Percentiles rank a stretch among this genome's conserved stretches.
Conservation (phyloP, 2,329 filamentous ascomycete species). For the Rosellinia necatrix region DNA sequence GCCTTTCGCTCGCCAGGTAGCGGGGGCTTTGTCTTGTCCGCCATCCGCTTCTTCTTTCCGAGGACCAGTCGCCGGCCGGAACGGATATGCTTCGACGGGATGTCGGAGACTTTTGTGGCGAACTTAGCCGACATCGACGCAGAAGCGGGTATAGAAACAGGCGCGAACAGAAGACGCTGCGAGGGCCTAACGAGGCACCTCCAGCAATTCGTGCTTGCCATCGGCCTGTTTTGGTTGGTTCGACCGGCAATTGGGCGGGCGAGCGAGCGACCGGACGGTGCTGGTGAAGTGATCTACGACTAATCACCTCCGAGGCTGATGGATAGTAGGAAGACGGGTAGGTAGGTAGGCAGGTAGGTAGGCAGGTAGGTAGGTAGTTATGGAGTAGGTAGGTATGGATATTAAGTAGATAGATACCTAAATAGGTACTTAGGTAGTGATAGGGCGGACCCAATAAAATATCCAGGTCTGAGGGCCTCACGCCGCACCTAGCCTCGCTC, state of each 20-base stretch:
- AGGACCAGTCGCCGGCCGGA: slow-evolving; percentile 50
- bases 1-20: slow-evolving; percentile 82
- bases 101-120: slow-evolving; percentile 29
- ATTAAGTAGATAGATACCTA: too few relatives aligned
- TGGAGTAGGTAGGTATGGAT: too few relatives aligned
- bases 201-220: slow-evolving; percentile 64
- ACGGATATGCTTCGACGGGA: slow-evolving; percentile 30
- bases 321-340: slow-evolving; percentile 3
- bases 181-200: slow-evolving; percentile 58
- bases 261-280: too few relatives aligned
- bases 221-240: slow-evolving; percentile 38
- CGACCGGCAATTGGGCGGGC: not conserved
- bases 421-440: too few relatives aligned
- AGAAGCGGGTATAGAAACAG: slow-evolving; percentile 36
- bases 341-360: too few relatives aligned
- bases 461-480: slow-evolving; percentile 11
- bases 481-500: not conserved
- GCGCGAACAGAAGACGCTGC: slow-evolving; percentile 35
- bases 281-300: not conserved
- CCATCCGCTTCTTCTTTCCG: slow-evolving; percentile 57
- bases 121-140: slow-evolving; percentile 38
- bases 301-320: slow-evolving; percentile 19
- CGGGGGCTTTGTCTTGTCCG: slow-evolving; percentile 58
- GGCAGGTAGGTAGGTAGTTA: too few relatives aligned
- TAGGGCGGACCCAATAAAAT: slow-evolving; percentile 27